phyloP scores from a whole-genome alignment of 805 yeast genomes.

The Saccharomycopsis sp. region DNA sequence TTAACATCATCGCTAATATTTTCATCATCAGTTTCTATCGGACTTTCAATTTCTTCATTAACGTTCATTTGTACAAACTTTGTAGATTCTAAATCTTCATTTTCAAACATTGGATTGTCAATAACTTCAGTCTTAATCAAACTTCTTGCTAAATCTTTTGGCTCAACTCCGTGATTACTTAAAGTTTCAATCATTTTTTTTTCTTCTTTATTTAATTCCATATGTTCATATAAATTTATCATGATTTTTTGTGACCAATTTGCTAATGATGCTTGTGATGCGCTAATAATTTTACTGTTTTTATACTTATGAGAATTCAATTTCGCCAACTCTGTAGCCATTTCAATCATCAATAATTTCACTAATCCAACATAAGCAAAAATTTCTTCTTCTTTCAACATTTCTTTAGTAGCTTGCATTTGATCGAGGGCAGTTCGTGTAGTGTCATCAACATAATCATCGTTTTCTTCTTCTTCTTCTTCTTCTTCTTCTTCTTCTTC shows the following conservation, averaged over 20 bases:
- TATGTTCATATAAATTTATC: slow-evolving; percentile 64
- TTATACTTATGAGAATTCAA: slow-evolving; percentile 32
- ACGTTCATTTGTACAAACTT: slow-evolving; percentile 2
- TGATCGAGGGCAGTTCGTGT: slow-evolving; percentile 46
- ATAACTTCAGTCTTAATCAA: slow-evolving; percentile 42
- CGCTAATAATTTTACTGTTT: slow-evolving; percentile 49
- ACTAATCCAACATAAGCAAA: slow-evolving; percentile 87
- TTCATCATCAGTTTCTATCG: slow-evolving; percentile 3
- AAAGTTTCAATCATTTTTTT: slow-evolving; percentile 78
- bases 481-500: slow-evolving; percentile 24
- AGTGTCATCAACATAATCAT: slow-evolving; percentile 27
- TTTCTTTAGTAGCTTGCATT: slow-evolving; percentile 65
- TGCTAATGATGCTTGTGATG: slow-evolving; percentile 67
- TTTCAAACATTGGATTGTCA: slow-evolving; percentile 37
- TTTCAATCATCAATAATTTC: slow-evolving; percentile 61
- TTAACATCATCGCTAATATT: background rate
- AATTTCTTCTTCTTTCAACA: slow-evolving; percentile 75
- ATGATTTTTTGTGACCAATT: slow-evolving; percentile 74
- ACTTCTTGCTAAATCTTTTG: slow-evolving; percentile 57
- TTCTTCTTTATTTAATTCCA: slow-evolving; percentile 71
- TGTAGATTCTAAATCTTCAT: slow-evolving; percentile 13
- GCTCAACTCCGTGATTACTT: slow-evolving; percentile 73
- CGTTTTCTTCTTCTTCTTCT: slow-evolving; percentile 25
- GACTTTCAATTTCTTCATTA: slow-evolving; percentile 4
- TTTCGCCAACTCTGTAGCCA: slow-evolving; percentile 71